Percentiles rank a stretch among this genome's conserved stretches.
Evolutionary conservation across 257 asterid species (phyloP).

Genomic region (Oldenlandia corymbosa): DNA sequence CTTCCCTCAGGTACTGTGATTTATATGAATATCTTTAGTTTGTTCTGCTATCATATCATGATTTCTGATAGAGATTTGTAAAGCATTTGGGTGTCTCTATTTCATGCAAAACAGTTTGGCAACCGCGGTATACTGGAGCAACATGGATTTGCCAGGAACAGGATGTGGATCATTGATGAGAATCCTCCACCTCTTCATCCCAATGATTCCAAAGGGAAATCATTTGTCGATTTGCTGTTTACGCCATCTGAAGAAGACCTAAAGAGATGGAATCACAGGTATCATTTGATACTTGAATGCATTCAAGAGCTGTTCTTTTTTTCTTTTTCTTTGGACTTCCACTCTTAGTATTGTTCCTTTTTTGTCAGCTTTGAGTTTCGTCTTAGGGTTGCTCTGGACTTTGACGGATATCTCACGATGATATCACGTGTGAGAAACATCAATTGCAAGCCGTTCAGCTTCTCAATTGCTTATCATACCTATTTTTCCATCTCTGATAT

Average conservation of each 20-base stretch:
- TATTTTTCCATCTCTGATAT: slow-evolving; percentile 75
- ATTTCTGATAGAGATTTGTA: background rate
- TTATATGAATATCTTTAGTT: background rate
- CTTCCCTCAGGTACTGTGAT: slow-evolving; percentile 68
- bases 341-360: too few species aligned
- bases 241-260: slow-evolving; percentile 75
- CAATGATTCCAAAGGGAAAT: slow-evolving; percentile 35
- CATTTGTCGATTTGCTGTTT: slow-evolving; percentile 53
- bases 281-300: background rate
- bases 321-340: slow-evolving; percentile 7
- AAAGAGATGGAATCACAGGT: slow-evolving; percentile 83
- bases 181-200: slow-evolving; percentile 59
- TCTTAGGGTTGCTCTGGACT: slow-evolving; percentile 54
- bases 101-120: slow-evolving; percentile 49
- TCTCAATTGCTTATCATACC: slow-evolving; percentile 71
- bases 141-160: slow-evolving; percentile 83
- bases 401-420: slow-evolving; percentile 57
- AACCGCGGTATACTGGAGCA: slow-evolving; percentile 72
- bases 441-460: slow-evolving; percentile 77
- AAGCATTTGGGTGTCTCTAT: background rate
- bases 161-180: slow-evolving; percentile 63
- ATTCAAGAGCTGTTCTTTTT: background rate
- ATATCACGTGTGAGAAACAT: slow-evolving; percentile 68
- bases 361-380: slow-evolving; percentile 79
- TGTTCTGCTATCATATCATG: background rate